Base-by-base conservation (phyloP, 768 basidiomycete genomes). In the Tulasnella sp. region DNA sequence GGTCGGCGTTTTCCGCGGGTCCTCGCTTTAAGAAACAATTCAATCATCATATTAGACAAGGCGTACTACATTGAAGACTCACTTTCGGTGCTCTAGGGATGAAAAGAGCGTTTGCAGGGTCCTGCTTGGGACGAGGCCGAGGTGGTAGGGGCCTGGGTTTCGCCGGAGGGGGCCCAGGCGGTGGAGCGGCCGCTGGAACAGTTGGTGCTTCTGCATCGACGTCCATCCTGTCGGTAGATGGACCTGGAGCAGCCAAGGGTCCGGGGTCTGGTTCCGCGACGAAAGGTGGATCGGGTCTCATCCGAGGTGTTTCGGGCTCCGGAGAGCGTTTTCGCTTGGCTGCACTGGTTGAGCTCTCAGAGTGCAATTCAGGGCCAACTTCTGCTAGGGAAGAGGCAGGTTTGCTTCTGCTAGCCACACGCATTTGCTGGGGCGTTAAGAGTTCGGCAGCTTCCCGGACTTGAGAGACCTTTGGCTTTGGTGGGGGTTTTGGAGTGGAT, bases 21-120 rank as follows among this genome's bases (percentile, higher is more conserved):
- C 26, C n/a, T n/a, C 61, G 61, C 61, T 67, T 26, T 16, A 67
- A 13, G 32, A 29, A 67, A 26, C 10, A 32, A 9, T 32, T 26
- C 61, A 13, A n/a, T 11, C 13, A 29, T 26, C 13, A 32, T n/a
- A 67, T 67, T 29, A n/a, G 1, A 67, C 20, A n/a, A 32, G 61
- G 15, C 13, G 4, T 26, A 9, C 13, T 16, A 7, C 15, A 67
- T 11, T 16, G 6, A 11, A 9, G 9, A 29, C 32, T 67, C 77
- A 78, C 70, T 23, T 72, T 78, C 10, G 57, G 71, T 23, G 73
- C 70, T 82, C 88, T 89, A 73, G 91, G 91, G 77, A 92, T 91
- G 82, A 92, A 92, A 77, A 92, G 83, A 23, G 81, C 83, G 23
- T 80, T 84, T n/a, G 79, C 83, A 0, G 84, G 79, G 67, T 80